Base-by-base conservation (phyloP, 1,284 basidiomycete genomes). In the Caloboletus firmus region DNA sequence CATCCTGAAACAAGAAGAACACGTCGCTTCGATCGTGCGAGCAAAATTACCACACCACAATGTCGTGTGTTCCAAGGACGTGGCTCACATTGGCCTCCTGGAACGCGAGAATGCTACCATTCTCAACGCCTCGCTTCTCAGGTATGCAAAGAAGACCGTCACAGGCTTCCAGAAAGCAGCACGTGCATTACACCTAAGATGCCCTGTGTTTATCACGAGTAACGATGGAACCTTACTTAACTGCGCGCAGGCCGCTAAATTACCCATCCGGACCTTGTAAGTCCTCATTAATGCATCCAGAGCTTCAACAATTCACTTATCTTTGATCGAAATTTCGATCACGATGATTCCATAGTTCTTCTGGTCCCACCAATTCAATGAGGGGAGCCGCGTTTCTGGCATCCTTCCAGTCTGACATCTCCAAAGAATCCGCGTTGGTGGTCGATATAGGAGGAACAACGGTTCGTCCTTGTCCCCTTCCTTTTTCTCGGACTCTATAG, bases 291-390 rank as follows among this genome's bases (percentile, higher is more conserved):
- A 53, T 46, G 15, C 50, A 61, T 54, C 18, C 41, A 39, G 55
- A 47, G 3, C 32, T 20, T 54, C 45, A 32, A 26, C 43, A 26
- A 22, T 45, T 42, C 36, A 47, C 34, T 13, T 12, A 41, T 58
- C 32, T 54, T 47, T 51, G 48, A 48, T 57, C 51, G 32, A 36
- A 57, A 11, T 45, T 20, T 42, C 35, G 48, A 59, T 57, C 48
- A 17, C 39, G 20, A 49, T 37, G 26, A 46, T 53, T 45, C 6
- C 11, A 44, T 51, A 72, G 70, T 65, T 79, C 80, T 18, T 82
- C 79, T 35, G 83, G 83, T 1, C 80, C 83, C 8, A 85, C 83
- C 3, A 85, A 85, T 65, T 84, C 82, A 1, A 85, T 85, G 82
- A 76, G 83, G 45, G 83, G 83, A 0, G 83, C 82, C 7, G 77